Percentiles rank a stretch among this genome's conserved stretches.
phyloP scores from a whole-genome alignment of 805 yeast species.

The Metschnikowia drakensbergensis region DNA sequence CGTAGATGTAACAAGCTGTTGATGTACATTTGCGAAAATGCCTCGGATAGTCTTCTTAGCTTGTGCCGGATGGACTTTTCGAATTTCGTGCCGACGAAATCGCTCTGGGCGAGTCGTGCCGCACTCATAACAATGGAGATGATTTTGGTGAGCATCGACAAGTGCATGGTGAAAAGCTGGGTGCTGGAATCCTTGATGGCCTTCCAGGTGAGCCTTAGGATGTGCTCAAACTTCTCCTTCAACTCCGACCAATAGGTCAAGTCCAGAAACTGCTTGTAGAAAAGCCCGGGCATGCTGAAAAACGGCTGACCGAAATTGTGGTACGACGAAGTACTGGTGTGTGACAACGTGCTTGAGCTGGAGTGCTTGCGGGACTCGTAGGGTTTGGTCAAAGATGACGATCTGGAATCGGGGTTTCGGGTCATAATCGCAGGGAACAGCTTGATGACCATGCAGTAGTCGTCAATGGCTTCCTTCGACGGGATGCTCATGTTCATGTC shows the following conservation, averaged over 20 bases:
- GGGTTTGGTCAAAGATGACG: slow-evolving; percentile 14
- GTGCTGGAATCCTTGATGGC: slow-evolving; percentile 50
- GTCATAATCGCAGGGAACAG: slow-evolving; percentile 4
- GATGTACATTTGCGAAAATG: slow-evolving; percentile 60
- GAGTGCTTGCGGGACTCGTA: slow-evolving; percentile 38
- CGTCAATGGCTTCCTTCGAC: slow-evolving; percentile 20
- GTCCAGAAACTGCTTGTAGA: slow-evolving; percentile 59
- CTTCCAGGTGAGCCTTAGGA: slow-evolving; percentile 46
- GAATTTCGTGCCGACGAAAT: slow-evolving; percentile 44
- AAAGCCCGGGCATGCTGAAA: slow-evolving; percentile 39
- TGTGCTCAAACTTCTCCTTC: slow-evolving; percentile 43
- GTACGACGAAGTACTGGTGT: slow-evolving; percentile 28
- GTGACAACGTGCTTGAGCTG: slow-evolving; percentile 32
- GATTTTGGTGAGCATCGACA: slow-evolving; percentile 51
- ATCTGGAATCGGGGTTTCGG: slow-evolving; percentile 6
- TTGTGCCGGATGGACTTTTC: slow-evolving; percentile 46
- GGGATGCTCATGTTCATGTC: slow-evolving; percentile 26
- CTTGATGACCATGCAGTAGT: slow-evolving; percentile 16
- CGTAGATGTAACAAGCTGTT: slow-evolving; percentile 60
- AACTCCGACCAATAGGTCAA: slow-evolving; percentile 57
- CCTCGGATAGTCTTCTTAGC: slow-evolving; percentile 49
- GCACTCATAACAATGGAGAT: slow-evolving; percentile 52
- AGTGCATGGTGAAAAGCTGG: slow-evolving; percentile 50
- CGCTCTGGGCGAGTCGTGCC: slow-evolving; percentile 51
- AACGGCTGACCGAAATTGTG: slow-evolving; percentile 43